phyloP scores from a whole-genome alignment of 441 rosid genomes.

The Bocquillonia castaneifolia region DNA sequence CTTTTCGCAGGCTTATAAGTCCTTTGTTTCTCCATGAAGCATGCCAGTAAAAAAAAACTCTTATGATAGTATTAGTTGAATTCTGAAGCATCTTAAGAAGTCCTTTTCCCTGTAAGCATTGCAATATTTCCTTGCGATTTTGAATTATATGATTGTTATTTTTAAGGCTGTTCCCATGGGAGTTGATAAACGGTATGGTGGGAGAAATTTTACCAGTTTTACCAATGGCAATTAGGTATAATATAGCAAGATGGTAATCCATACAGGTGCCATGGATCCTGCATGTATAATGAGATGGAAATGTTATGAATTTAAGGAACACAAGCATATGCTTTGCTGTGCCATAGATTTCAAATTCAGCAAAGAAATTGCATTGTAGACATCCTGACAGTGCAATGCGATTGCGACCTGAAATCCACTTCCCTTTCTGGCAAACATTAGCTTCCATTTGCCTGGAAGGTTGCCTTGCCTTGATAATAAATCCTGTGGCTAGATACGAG shows the following conservation, averaged over 20 bases:
- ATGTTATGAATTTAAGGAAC: too few species aligned
- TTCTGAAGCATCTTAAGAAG: too few species aligned
- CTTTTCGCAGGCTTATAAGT: neutral
- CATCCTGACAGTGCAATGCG: too few species aligned
- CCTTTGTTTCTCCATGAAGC: too few species aligned
- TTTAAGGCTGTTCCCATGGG: neutral
- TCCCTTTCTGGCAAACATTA: neutral
- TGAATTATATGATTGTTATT: neutral
- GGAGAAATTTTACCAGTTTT: too few species aligned
- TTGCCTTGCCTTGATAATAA: too few species aligned
- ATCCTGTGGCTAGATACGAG: neutral
- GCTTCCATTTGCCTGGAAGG: neutral
- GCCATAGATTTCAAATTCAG: neutral
- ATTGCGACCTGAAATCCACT: neutral
- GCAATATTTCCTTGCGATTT: neutral
- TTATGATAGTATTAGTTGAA: too few species aligned
- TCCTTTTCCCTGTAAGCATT: neutral
- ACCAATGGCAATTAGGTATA: too few species aligned
- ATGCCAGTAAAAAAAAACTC: too few species aligned
- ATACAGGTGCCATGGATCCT: neutral
- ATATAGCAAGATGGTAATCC: neutral
- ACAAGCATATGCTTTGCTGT: neutral
- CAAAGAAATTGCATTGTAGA: neutral
- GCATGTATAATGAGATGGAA: neutral
- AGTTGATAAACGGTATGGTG: too few species aligned